These are phyloP conservation scores for Mortierella hygrophila DNA, from an alignment of 192 early-diverging fungal species.

Conservation along the genomic window DNA sequence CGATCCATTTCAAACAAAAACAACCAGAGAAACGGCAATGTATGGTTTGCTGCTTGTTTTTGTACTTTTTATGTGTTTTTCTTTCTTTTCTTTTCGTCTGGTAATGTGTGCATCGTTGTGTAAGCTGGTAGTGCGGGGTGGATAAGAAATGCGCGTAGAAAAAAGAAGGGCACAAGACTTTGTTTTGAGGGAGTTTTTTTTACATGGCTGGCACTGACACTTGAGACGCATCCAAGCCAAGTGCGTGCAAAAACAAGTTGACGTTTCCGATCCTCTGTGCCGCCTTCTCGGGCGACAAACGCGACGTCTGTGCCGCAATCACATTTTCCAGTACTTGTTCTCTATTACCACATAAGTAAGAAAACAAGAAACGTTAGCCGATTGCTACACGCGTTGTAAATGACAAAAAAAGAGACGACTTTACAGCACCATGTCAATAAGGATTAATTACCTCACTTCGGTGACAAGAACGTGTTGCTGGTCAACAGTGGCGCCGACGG, in stretches of 20 bases:
- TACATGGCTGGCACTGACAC: constrained; percentile 64
- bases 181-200: background rate
- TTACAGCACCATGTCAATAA: background rate
- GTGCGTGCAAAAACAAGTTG: constrained; percentile 95
- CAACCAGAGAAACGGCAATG: background rate
- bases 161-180: background rate
- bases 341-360: constrained; percentile 50
- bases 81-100: background rate
- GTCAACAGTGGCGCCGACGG: constrained; percentile 92
- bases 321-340: constrained; percentile 88
- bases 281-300: constrained; percentile 67
- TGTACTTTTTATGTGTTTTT: background rate
- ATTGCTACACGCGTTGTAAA: background rate
- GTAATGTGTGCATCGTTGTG: background rate
- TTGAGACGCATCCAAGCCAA: constrained; percentile 92
- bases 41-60: background rate
- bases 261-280: constrained; percentile 84
- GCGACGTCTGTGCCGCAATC: constrained; percentile 71
- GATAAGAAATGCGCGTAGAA: background rate
- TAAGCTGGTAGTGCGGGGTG: background rate
- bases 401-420: background rate
- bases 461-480: constrained; percentile 94
- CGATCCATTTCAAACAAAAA: background rate
- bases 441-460: constrained; percentile 77
- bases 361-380: background rate